Conservation (phyloP, 495 filamentous ascomycete genomes). For the Neurospora discreta region DNA sequence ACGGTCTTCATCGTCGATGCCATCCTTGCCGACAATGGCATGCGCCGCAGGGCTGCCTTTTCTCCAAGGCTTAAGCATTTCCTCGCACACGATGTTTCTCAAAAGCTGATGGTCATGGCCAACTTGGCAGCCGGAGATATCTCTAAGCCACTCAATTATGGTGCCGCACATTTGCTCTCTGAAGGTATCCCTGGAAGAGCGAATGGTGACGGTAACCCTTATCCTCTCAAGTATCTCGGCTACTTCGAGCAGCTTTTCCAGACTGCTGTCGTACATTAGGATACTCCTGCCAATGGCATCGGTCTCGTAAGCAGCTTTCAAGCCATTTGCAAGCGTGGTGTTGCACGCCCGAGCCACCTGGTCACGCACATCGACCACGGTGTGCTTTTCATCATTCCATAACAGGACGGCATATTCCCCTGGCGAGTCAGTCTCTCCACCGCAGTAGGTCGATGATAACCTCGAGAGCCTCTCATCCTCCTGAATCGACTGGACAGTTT, state of each 20-base stretch:
- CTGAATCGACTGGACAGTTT: slow-evolving; percentile 66
- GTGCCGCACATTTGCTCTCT: slow-evolving; percentile 96
- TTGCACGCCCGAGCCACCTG: slow-evolving; percentile 88
- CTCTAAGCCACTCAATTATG: slow-evolving; percentile 92
- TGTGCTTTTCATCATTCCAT: slow-evolving; percentile 99
- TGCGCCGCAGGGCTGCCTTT: slow-evolving; percentile 79
- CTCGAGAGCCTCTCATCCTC: slow-evolving; percentile 74
- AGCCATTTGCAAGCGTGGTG: slow-evolving; percentile 53
- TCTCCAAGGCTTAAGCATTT: slow-evolving; percentile 77
- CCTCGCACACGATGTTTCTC: slow-evolving; percentile 73
- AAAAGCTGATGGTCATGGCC: slow-evolving; percentile 71
- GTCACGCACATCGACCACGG: slow-evolving; percentile 76
- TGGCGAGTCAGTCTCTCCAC: slow-evolving; percentile 36
- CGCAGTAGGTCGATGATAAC: slow-evolving; percentile 63
- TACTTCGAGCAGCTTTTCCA: slow-evolving; percentile 59
- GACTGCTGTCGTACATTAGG: slow-evolving; percentile 59
- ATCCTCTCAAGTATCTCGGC: slow-evolving; percentile 85
- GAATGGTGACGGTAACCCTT: slow-evolving; percentile 90
- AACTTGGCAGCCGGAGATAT: slow-evolving; percentile 84
- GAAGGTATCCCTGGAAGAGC: slow-evolving; percentile 88
- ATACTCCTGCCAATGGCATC: slow-evolving; percentile 79
- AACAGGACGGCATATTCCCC: slow-evolving; percentile 77
- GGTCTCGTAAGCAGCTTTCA: slow-evolving; percentile 71
- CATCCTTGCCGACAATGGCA: slow-evolving; percentile 68
- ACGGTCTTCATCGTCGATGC: slow-evolving; percentile 78